phyloP scores from a whole-genome alignment of 768 basidiomycete genomes.

The Lyophyllum semitale region DNA sequence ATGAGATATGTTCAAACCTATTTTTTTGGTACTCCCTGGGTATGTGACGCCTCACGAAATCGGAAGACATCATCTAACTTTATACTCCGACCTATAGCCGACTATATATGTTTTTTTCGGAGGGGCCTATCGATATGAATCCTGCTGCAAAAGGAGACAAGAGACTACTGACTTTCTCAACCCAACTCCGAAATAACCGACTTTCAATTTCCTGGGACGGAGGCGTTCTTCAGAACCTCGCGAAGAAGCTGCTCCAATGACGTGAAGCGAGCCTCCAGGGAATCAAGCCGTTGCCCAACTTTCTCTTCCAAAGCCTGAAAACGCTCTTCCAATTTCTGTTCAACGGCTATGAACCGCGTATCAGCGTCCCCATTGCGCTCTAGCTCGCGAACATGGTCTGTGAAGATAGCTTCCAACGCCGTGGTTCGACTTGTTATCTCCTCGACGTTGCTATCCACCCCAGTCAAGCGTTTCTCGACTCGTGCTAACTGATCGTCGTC shows the following conservation, averaged over 20 bases:
- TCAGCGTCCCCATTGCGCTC: background rate
- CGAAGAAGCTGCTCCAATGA: background rate
- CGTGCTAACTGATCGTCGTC: background rate
- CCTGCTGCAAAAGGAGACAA: too few species aligned
- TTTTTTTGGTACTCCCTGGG: too few species aligned
- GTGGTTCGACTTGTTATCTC: background rate
- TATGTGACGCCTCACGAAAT: too few species aligned
- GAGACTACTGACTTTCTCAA: too few species aligned
- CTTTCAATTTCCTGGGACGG: too few species aligned
- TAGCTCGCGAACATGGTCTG: background rate
- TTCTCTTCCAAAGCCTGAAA: background rate
- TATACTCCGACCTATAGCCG: too few species aligned
- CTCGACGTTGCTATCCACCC: background rate
- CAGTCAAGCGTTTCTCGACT: conserved; percentile 1
- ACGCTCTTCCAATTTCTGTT: background rate
- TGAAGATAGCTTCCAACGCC: background rate
- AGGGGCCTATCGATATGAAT: too few species aligned
- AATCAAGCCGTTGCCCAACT: background rate
- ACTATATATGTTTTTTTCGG: too few species aligned
- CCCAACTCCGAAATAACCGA: too few species aligned
- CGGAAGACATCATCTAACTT: too few species aligned
- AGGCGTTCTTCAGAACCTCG: background rate
- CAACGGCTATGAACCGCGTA: background rate
- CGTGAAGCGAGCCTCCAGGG: background rate
- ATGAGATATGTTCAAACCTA: too few species aligned